These are phyloP conservation scores for Xylariomycetidae sp. DNA, from an alignment of 2,329 filamentous ascomycete species.

Conservation along the genomic window DNA sequence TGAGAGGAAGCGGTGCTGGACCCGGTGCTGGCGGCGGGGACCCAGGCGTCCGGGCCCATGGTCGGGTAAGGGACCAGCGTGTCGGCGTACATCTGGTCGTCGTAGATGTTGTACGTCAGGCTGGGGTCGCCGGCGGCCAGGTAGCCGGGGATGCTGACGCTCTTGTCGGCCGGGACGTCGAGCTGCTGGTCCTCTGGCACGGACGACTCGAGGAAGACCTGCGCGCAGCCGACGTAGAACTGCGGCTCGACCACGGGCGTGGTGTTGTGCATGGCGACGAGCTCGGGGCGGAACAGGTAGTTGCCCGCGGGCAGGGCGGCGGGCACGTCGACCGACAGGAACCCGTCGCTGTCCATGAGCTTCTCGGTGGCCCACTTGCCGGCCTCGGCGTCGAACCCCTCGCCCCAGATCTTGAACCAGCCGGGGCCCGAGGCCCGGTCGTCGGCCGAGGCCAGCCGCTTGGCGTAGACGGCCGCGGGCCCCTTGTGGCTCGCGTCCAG, in stretches of 20 bases:
- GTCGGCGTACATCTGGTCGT: too few relatives aligned
- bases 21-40: conserved; percentile 23
- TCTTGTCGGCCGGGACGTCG: conserved; percentile 40
- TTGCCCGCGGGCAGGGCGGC: conserved; percentile 56
- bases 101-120: conserved; percentile 61
- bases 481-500: conserved; percentile 50
- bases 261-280: conserved; percentile 63
- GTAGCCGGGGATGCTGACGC: conserved; percentile 63
- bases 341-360: conserved; percentile 57
- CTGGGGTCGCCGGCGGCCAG: conserved; percentile 47
- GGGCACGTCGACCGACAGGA: conserved; percentile 60
- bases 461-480: conserved; percentile 68
- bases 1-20: conserved; percentile 4
- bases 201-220: conserved; percentile 54
- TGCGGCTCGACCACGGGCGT: conserved; percentile 55
- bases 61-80: conserved; percentile 49
- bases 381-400: conserved; percentile 53
- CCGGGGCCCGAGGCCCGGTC: conserved; percentile 55
- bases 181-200: conserved; percentile 33
- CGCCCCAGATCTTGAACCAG: conserved; percentile 74
- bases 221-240: conserved; percentile 67
- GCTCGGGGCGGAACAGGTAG: conserved; percentile 65
- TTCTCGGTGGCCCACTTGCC: conserved; percentile 65
- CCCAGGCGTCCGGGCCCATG: conserved; percentile 51
- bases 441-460: conserved; percentile 47